Evolutionary conservation across 2,329 filamentous ascomycete genomes (phyloP), one percentile per base, ranked within the genome.

Genomic region (Exophiala spinifera): DNA sequence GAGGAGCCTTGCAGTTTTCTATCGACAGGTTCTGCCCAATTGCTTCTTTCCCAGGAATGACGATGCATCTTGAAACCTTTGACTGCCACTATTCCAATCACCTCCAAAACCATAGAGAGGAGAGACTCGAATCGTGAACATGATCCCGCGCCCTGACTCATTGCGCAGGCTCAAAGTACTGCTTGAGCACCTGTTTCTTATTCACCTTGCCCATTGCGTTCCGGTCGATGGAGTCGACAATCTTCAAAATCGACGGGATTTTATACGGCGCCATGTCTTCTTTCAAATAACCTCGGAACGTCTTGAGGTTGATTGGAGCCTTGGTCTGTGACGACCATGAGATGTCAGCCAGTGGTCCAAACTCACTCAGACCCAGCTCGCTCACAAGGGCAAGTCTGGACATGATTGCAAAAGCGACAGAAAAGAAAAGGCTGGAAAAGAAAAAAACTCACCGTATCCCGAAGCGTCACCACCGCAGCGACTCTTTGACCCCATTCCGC

Each of bases 401-500:
- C n/a, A n/a, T n/a, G n/a, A n/a, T 64, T 49, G 53, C 74, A 64
- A 37, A 25, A 25, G 8, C 23, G 23, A 25, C 23, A n/a, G n/a
- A n/a, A n/a, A n/a, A n/a, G n/a, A n/a, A n/a, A n/a, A n/a, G n/a
- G n/a, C n/a, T n/a, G n/a, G n/a, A 31, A 31, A 19, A 25, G 19
- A 11, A 6, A 4, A 3, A 7, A 3, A 43, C 53, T 56, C 46
- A 56, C 53, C 49, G 31, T 23, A 34, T 61, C 52, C 31, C 49
- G 57, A 13, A 62, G 31, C 19, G 49, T 71, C 25, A 97, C 74
- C 5, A 96, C 84, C 2, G 89, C 90, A 39, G 88, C 92, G 44
- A 96, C 91, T 69, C 96, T 95, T 66, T 97, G 91, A 23, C 94
- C 94, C 94, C 92, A 99, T 64, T 88, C 85, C 53, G 89, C 88